Evolutionary conservation across 352 stramenopile species (phyloP).

Genomic region (Plasmopara muralis): DNA sequence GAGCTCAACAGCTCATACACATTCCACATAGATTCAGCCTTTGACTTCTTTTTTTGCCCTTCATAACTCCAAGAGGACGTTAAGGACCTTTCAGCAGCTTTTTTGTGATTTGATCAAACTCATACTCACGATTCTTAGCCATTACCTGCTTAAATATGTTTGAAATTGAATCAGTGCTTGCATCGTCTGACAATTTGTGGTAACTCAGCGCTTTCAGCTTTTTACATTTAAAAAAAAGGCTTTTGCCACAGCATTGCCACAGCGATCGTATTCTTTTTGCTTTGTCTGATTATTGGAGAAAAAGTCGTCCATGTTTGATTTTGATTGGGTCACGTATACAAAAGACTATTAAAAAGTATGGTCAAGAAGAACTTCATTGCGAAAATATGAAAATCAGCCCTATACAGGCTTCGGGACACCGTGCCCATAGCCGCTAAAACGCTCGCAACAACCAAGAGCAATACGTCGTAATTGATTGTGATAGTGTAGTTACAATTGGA

Average conservation of each 20-base stretch:
- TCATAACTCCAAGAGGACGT: not conserved
- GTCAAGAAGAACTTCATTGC: too few species aligned
- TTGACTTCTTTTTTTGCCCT: not conserved
- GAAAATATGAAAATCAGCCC: not conserved
- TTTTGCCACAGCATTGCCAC: slow-evolving; percentile 3
- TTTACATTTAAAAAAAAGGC: not conserved
- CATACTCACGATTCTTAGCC: not conserved
- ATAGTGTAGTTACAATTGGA: slow-evolving; percentile 2
- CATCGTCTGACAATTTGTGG: not conserved
- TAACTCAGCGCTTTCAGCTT: not conserved
- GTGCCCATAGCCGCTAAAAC: slow-evolving; percentile 7
- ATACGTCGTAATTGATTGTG: slow-evolving; percentile 11
- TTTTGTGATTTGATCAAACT: not conserved
- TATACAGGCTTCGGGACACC: not conserved
- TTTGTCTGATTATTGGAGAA: not conserved
- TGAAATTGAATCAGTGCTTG: not conserved
- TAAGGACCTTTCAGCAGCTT: not conserved
- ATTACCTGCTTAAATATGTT: too few species aligned
- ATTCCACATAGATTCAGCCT: not conserved
- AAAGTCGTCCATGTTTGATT: not conserved
- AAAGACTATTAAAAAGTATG: not conserved
- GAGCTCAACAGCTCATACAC: not conserved
- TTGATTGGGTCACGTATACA: not conserved
- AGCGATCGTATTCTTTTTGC: not conserved
- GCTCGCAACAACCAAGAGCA: slow-evolving; percentile 3